Percentiles rank a stretch among this genome's conserved stretches.
These are phyloP conservation scores for Spinellus fusiger DNA, from an alignment of 192 early-diverging fungal species.

Conservation along the genomic window DNA sequence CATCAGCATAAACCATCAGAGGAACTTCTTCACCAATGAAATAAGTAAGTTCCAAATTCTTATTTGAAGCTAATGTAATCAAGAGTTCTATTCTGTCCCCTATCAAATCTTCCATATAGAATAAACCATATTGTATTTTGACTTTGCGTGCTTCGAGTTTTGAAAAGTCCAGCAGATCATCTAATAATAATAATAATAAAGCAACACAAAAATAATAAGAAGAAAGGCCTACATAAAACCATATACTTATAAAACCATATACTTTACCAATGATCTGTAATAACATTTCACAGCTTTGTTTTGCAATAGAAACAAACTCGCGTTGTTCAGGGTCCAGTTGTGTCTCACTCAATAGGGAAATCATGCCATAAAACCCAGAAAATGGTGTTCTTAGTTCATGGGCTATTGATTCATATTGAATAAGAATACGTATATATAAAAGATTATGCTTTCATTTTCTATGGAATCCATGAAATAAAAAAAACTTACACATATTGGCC, in stretches of 20 bases:
- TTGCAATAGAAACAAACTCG: constrained; percentile 45
- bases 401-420: not conserved
- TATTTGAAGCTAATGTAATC: constrained; percentile 55
- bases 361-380: constrained; percentile 41
- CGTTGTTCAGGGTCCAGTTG: constrained; percentile 38
- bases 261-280: constrained; percentile 37
- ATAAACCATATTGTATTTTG: constrained; percentile 30
- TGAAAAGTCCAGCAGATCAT: constrained; percentile 43
- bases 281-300: constrained; percentile 45
- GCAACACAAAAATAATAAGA: constrained; percentile 2
- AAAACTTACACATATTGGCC: constrained; percentile 40
- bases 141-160: constrained; percentile 45
- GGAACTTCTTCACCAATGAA: constrained; percentile 52
- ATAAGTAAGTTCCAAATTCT: constrained; percentile 51
- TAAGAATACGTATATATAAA: not conserved
- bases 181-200: constrained; percentile 4
- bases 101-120: constrained; percentile 39
- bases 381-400: constrained; percentile 34
- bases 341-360: constrained; percentile 39
- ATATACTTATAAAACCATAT: not conserved
- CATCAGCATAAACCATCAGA: constrained; percentile 54
- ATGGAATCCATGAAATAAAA: not conserved
- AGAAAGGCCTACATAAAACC: not conserved
- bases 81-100: constrained; percentile 49
- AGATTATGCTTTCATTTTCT: not conserved